Evolutionary conservation across 2,329 filamentous ascomycete species (phyloP), one percentile per base, ranked within the genome.

Genomic region (Colletotrichum lupini): DNA sequence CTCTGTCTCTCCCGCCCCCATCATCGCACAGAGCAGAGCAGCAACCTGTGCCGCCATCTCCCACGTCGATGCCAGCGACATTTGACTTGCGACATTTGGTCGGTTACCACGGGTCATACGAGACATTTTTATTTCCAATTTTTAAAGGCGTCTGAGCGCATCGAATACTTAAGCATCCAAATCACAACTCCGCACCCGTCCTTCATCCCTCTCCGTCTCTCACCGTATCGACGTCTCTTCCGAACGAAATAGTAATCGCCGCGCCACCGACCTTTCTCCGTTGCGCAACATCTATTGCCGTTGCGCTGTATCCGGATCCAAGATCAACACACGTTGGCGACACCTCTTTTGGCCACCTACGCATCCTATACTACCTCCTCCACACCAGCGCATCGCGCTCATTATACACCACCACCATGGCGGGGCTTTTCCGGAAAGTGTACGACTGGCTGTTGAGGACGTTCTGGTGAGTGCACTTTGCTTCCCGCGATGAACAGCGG

Each of bases 371-470:
- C 37, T 9, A 22, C 22, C 14, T 30, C 67, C 35, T 46, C 49
- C 22, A 35, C 28, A 12, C 72, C 68, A 72, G 72, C 75, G 70
- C 49, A 77, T 68, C 63, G 65, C 67, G 66, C 30, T 72, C 67
- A 80, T 79, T 77, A 77, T 76, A 19, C 37, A 42, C 82, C 30
- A 22, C 28, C 24, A 87, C 77, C 85, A 98, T 98, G 95, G 94
- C 95, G 80, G 94, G 94, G 79, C 87, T 99, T 83, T 97, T 99
- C 85, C 94, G 93, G 82, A 93, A 92, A 86, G 92, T 99, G 84
- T 98, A 98, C 88, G 97, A 98, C 91, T 98, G 96, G 96, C 89
- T 98, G 83, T 87, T 99, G 86, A 93, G 96, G 88, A 94, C 97
- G 80, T 98, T 99, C 86, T 99, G 97, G 96, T 98, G 81, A 87